These are phyloP conservation scores for Echites panduratus DNA, from an alignment of 257 asterid species.

Conservation along the genomic window DNA sequence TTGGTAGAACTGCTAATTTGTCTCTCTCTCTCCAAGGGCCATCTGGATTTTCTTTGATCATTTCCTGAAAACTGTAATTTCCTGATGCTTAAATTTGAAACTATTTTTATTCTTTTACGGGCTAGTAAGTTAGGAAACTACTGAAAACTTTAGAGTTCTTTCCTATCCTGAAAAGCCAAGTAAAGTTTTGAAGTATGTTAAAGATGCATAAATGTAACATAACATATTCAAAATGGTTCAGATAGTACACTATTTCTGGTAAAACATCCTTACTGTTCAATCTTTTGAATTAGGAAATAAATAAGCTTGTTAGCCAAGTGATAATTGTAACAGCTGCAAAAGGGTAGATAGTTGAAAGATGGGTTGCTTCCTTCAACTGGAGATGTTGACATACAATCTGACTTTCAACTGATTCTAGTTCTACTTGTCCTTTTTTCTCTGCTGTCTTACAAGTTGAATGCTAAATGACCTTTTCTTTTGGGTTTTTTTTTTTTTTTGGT, in stretches of 20 bases:
- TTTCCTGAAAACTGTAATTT: neutral
- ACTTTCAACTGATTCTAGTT: neutral
- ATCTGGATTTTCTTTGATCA: neutral
- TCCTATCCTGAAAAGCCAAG: neutral
- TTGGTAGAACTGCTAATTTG: neutral
- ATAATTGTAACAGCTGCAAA: neutral
- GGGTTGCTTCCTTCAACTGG: neutral
- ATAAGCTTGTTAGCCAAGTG: neutral
- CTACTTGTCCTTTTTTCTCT: neutral
- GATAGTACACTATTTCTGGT: neutral
- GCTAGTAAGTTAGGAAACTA: neutral
- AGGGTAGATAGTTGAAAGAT: neutral
- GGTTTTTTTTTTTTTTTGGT: neutral
- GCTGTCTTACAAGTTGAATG: neutral
- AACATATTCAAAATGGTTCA: neutral
- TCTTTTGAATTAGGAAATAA: neutral
- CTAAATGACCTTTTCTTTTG: neutral
- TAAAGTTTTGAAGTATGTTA: neutral
- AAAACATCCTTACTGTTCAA: neutral
- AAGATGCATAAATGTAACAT: neutral
- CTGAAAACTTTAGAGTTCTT: neutral
- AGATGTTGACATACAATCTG: neutral
- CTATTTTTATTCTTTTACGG: neutral
- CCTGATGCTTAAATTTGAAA: neutral
- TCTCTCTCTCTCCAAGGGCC: neutral